Conservation (phyloP, 257 asterid genomes). For the Scutellaria galericulata region DNA sequence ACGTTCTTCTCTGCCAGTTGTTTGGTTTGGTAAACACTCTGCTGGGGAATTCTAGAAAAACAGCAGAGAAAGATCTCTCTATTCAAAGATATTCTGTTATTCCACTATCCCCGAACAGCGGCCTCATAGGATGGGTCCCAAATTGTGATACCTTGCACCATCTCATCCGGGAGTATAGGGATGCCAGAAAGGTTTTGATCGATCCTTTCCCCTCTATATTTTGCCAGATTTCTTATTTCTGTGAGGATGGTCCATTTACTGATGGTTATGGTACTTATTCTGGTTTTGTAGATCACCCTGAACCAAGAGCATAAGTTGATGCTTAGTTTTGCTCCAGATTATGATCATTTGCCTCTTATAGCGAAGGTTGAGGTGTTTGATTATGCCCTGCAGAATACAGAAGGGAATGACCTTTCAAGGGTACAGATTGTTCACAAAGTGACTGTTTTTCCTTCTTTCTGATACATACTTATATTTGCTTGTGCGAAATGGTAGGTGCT, state of each 20-base stretch:
- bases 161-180: conserved; percentile 95
- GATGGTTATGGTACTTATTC: conserved; percentile 32
- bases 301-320: conserved; percentile 98
- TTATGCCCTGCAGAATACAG: conserved; percentile 89
- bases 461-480: conserved; percentile 37
- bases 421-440: conserved; percentile 49
- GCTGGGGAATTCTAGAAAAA: conserved; percentile 88
- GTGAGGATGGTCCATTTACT: conserved; percentile 32
- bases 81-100: conserved; percentile 93
- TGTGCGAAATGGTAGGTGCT: conserved; percentile 64
- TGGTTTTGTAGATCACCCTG: conserved; percentile 68
- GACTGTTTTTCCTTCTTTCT: conserved; percentile 26
- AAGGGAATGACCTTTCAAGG: conserved; percentile 95
- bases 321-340: conserved; percentile 97
- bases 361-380: conserved; percentile 99
- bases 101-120: conserved; percentile 97
- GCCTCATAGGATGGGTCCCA: conserved; percentile 98
- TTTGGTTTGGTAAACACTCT: conserved; percentile 96
- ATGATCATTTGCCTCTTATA: conserved; percentile 91
- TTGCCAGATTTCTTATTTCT: conserved; percentile 15
- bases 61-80: conserved; percentile 92
- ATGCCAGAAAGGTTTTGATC: conserved; percentile 83
- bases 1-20: conserved; percentile 58
- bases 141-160: conserved; percentile 96
- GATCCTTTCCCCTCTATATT: background rate